phyloP scores from a whole-genome alignment of 2,329 filamentous ascomycete genomes.

The Fusarium paranaense region DNA sequence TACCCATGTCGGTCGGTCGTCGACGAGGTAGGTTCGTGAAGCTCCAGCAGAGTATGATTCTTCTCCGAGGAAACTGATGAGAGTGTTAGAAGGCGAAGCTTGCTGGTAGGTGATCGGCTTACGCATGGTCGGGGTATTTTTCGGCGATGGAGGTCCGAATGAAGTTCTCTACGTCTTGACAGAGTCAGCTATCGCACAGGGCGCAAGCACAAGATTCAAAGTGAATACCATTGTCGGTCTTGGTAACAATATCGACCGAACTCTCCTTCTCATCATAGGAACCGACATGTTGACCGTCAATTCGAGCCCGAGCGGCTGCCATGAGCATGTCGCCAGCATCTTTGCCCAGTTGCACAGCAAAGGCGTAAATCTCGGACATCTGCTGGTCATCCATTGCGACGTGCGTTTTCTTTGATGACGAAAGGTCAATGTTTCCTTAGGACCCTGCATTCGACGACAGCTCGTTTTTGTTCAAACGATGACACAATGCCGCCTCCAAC shows the following conservation, averaged over 20 bases:
- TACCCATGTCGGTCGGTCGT: slow-evolving; percentile 75
- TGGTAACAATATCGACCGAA: slow-evolving; percentile 81
- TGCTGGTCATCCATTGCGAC: slow-evolving; percentile 56
- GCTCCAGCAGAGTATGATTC: slow-evolving; percentile 78
- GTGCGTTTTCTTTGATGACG: slow-evolving; percentile 16
- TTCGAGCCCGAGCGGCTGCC: slow-evolving; percentile 61
- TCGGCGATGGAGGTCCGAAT: slow-evolving; percentile 69
- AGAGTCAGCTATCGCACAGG: slow-evolving; percentile 1
- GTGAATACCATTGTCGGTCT: slow-evolving; percentile 75
- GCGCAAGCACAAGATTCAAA: neutral
- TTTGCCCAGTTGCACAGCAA: slow-evolving; percentile 77
- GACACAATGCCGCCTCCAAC: slow-evolving; percentile 33
- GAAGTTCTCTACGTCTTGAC: slow-evolving; percentile 76
- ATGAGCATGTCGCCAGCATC: slow-evolving; percentile 76
- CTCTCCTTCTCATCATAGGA: slow-evolving; percentile 73
- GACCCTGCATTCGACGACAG: neutral
- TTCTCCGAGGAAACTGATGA: slow-evolving; percentile 77
- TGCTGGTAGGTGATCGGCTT: slow-evolving; percentile 40
- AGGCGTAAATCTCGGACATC: slow-evolving; percentile 74
- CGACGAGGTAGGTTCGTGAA: slow-evolving; percentile 76
- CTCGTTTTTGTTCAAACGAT: slow-evolving; percentile 24
- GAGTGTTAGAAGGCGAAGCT: neutral
- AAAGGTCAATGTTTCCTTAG: neutral
- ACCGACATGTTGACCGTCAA: slow-evolving; percentile 38
- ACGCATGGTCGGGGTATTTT: slow-evolving; percentile 76